Evolutionary conservation across 2,329 filamentous ascomycete genomes (phyloP).

Genomic region (Pestalotiopsis fici): DNA sequence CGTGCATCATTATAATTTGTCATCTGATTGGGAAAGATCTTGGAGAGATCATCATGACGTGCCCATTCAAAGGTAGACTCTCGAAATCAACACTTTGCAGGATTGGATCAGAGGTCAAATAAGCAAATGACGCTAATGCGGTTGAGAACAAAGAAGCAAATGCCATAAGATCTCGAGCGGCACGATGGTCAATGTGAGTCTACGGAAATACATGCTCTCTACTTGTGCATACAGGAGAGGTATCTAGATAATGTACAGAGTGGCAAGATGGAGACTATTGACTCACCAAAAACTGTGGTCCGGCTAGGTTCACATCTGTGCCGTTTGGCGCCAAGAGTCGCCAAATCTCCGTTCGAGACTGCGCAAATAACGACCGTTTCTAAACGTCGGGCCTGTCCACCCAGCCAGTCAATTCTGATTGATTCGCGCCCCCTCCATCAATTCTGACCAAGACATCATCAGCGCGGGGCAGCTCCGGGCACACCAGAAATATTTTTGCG

Average conservation of each 20-base stretch:
- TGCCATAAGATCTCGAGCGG: neutral
- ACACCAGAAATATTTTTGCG: too few species aligned
- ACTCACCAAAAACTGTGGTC: too few species aligned
- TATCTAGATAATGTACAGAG: neutral
- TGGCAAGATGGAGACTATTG: too few species aligned
- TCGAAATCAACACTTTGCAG: neutral
- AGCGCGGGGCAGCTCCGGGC: too few species aligned
- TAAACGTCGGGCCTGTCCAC: neutral
- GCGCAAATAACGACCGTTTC: neutral
- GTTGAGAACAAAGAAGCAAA: neutral
- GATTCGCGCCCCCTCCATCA: neutral
- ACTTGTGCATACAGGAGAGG: neutral
- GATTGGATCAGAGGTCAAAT: neutral
- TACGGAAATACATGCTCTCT: neutral
- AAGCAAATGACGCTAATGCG: neutral
- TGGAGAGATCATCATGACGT: too few species aligned
- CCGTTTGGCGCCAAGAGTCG: neutral
- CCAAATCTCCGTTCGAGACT: neutral
- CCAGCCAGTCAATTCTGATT: neutral
- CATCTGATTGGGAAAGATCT: too few species aligned
- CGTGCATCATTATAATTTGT: too few species aligned
- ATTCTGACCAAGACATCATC: neutral
- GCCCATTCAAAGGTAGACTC: neutral
- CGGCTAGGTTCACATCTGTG: too few species aligned
- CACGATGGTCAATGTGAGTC: neutral